phyloP scores from a whole-genome alignment of 495 filamentous ascomycete species.

The Aspergillus indologenus region DNA sequence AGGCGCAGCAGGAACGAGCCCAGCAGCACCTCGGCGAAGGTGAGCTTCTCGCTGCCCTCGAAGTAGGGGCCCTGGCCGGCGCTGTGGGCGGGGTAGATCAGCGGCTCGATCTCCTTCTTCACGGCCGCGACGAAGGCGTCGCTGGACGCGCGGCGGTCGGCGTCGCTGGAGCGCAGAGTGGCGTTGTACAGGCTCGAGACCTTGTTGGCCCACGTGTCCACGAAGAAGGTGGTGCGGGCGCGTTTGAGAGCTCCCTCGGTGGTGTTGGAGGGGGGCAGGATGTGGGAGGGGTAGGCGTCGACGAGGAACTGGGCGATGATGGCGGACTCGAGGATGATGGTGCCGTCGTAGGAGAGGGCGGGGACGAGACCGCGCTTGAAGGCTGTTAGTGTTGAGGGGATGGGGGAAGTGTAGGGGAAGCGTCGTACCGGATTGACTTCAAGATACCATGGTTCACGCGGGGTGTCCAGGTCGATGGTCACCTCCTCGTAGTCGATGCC shows the following conservation, averaged over 20 bases:
- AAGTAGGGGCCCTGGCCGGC: constrained; percentile 70
- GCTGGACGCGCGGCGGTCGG: constrained; percentile 35
- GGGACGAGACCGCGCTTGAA: constrained; percentile 72
- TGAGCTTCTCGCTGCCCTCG: constrained; percentile 70
- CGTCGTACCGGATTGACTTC: constrained; percentile 68
- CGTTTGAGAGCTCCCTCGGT: constrained; percentile 51
- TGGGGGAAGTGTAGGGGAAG: not conserved
- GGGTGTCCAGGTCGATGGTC: constrained; percentile 68
- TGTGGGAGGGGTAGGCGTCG: constrained; percentile 51
- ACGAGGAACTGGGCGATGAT: constrained; percentile 77
- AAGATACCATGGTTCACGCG: constrained; percentile 80
- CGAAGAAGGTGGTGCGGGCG: constrained; percentile 73
- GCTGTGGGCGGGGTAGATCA: constrained; percentile 42
- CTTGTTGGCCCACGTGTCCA: constrained; percentile 70
- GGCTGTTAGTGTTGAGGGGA: not conserved
- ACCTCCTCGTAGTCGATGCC: constrained; percentile 74
- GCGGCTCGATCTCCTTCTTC: constrained; percentile 72
- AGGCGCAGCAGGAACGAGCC: constrained; percentile 67
- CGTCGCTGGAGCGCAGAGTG: constrained; percentile 34
- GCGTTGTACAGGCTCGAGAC: constrained; percentile 45
- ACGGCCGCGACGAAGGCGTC: constrained; percentile 47
- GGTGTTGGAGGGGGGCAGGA: constrained; percentile 37
- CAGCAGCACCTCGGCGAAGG: constrained; percentile 73
- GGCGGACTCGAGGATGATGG: constrained; percentile 70
- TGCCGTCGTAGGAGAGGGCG: constrained; percentile 62